Evolutionary conservation across 371 early-diverging fungal species (phyloP).

Genomic region (Choanephora cucurbitarum): DNA sequence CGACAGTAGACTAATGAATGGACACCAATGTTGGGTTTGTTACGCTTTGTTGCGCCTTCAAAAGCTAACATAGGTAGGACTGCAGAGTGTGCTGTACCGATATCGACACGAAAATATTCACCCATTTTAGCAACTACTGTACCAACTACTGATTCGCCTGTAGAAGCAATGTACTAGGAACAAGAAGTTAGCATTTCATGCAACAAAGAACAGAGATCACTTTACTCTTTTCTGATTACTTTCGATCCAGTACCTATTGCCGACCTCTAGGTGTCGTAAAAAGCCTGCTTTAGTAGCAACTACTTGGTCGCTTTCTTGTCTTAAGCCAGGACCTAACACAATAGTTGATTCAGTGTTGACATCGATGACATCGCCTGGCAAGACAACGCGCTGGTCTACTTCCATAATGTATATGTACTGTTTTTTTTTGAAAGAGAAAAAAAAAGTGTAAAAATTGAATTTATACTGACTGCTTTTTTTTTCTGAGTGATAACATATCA

Average conservation of each 20-base stretch:
- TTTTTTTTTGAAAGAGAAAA: background rate
- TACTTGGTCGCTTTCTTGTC: slow-evolving; percentile 63
- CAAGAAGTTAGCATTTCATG: no score
- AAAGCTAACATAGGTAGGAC: slow-evolving; percentile 81
- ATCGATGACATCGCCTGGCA: slow-evolving; percentile 67
- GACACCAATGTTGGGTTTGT: slow-evolving; percentile 75
- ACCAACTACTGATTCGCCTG: slow-evolving; percentile 89
- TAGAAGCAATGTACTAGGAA: slow-evolving; percentile 87
- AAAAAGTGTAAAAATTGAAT: background rate
- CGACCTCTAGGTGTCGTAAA: slow-evolving; percentile 52
- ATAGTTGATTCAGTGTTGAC: slow-evolving; percentile 29
- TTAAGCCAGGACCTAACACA: slow-evolving; percentile 82
- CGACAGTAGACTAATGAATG: slow-evolving; percentile 86
- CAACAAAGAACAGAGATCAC: background rate
- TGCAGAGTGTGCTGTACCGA: slow-evolving; percentile 90
- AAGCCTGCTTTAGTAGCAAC: slow-evolving; percentile 78
- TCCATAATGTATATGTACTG: slow-evolving; percentile 27
- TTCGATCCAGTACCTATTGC: slow-evolving; percentile 80
- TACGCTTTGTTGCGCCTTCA: slow-evolving; percentile 93
- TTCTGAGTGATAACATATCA: no score
- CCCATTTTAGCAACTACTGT: slow-evolving; percentile 65
- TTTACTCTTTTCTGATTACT: slow-evolving; percentile 78
- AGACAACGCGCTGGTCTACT: slow-evolving; percentile 46
- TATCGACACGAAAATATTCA: slow-evolving; percentile 89
- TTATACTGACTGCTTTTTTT: slow-evolving; percentile 5